Conservation (phyloP, 1,284 basidiomycete genomes). For the Boletus holoroseus region DNA sequence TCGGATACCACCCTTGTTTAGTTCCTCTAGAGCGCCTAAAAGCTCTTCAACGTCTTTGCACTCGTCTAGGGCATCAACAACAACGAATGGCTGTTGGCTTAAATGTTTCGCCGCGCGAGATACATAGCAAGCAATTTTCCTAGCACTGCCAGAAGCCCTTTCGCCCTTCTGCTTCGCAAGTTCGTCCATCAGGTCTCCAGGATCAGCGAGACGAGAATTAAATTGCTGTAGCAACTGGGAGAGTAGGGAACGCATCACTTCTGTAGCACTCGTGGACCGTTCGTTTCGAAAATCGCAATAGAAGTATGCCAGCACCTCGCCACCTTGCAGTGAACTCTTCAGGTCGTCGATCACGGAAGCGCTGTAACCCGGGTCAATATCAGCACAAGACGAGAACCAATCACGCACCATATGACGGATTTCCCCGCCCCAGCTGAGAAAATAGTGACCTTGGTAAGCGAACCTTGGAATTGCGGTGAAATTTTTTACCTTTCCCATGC, state of each 20-base stretch:
- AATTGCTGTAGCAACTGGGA: conserved; percentile 5
- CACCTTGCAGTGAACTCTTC: background rate
- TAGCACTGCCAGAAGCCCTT: conserved; percentile 1
- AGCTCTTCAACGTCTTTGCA: background rate
- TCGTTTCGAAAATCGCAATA: conserved; percentile 16
- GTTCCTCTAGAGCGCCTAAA: background rate
- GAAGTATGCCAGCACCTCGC: conserved; percentile 1
- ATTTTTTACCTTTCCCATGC: conserved; percentile 2
- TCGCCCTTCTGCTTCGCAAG: background rate
- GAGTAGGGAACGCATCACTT: conserved; percentile 10
- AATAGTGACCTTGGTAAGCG: background rate
- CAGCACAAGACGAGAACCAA: too few relatives aligned
- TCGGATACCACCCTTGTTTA: background rate
- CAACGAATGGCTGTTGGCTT: background rate
- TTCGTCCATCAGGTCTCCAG: background rate
- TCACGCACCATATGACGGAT: background rate
- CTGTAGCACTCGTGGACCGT: conserved; percentile 2
- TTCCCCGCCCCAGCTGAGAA: background rate
- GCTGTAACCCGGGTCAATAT: background rate
- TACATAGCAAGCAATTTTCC: background rate
- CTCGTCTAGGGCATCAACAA: background rate
- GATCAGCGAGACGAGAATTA: background rate
- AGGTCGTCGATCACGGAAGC: background rate
- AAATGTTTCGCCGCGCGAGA: background rate
- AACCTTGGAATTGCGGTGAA: background rate